Conservation (phyloP, 345 rosid genomes). For the Brassica incana region DNA sequence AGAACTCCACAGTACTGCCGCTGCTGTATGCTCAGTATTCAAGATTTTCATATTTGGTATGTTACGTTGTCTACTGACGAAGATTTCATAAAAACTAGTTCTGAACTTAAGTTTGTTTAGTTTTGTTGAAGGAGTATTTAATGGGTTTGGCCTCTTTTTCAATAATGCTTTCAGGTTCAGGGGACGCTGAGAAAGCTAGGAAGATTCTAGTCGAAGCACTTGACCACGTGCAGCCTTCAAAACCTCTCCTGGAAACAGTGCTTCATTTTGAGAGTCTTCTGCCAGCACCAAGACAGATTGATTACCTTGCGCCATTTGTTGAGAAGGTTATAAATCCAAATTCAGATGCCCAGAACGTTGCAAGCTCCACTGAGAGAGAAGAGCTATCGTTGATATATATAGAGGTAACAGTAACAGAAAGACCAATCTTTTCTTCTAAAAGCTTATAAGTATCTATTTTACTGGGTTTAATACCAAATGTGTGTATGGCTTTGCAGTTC, state of each 20-base stretch:
- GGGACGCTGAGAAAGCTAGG: conserved; percentile 7
- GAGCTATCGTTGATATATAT: conserved; percentile 81
- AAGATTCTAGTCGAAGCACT: conserved; percentile 6
- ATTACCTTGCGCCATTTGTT: conserved; percentile 67
- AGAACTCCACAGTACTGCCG: conserved; percentile 71
- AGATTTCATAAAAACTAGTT: background rate
- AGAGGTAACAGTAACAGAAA: conserved; percentile 56
- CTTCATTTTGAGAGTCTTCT: conserved; percentile 73
- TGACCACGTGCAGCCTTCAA: background rate
- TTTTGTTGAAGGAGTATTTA: conserved; percentile 1
- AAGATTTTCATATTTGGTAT: too few relatives aligned
- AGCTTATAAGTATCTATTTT: background rate
- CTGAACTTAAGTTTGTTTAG: background rate
- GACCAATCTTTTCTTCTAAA: background rate
- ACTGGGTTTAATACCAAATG: conserved; percentile 11
- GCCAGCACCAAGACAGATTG: conserved; percentile 68
- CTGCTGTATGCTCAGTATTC: conserved; percentile 81
- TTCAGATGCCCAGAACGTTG: conserved; percentile 49
- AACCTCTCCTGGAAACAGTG: conserved; percentile 41
- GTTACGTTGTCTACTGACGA: background rate
- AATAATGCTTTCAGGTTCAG: background rate
- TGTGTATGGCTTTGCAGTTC: conserved; percentile 55
- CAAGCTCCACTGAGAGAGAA: conserved; percentile 73
- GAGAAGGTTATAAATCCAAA: conserved; percentile 64
- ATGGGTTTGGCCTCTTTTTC: conserved; percentile 7